Evolutionary conservation across 202 grass and related monocot species (phyloP).

Genomic region (Eragrostis tef): DNA sequence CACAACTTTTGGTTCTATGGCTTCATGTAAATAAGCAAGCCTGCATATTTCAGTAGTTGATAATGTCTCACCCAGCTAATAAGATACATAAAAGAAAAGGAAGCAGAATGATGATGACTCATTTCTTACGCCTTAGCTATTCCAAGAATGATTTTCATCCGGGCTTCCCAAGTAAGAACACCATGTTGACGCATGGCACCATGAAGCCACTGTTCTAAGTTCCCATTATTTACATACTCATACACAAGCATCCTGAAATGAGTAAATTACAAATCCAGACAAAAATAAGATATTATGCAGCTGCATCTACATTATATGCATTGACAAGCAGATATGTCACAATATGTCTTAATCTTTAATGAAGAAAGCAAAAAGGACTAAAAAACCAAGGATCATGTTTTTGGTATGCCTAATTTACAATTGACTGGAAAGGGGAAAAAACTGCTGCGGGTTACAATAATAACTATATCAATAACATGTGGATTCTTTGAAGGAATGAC

Average conservation of each 20-base stretch:
- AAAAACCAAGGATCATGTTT: too few relatives aligned
- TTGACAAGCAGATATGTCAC: not conserved
- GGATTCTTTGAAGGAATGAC: not conserved
- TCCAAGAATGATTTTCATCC: conserved; percentile 64
- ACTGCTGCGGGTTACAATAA: not conserved
- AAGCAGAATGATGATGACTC: not conserved
- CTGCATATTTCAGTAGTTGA: conserved; percentile 33
- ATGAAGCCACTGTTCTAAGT: conserved; percentile 67
- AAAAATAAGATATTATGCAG: not conserved
- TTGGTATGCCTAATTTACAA: not conserved
- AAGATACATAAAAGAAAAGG: not conserved
- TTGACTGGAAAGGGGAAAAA: not conserved
- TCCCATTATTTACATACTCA: conserved; percentile 63
- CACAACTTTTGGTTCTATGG: conserved; percentile 84
- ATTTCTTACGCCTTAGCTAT: conserved; percentile 66
- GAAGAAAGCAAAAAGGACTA: too few relatives aligned
- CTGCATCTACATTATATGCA: not conserved
- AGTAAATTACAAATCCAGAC: not conserved
- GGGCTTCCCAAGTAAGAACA: conserved; percentile 67
- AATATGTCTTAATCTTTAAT: not conserved
- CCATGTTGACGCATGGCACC: conserved; percentile 61
- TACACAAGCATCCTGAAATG: conserved; percentile 67
- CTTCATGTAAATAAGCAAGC: conserved; percentile 86
- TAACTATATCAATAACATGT: not conserved
- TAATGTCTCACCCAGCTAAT: not conserved